These are phyloP conservation scores for Teratosphaeriaceae sp. DNA, from an alignment of 2,329 filamentous ascomycete species.

Conservation along the genomic window DNA sequence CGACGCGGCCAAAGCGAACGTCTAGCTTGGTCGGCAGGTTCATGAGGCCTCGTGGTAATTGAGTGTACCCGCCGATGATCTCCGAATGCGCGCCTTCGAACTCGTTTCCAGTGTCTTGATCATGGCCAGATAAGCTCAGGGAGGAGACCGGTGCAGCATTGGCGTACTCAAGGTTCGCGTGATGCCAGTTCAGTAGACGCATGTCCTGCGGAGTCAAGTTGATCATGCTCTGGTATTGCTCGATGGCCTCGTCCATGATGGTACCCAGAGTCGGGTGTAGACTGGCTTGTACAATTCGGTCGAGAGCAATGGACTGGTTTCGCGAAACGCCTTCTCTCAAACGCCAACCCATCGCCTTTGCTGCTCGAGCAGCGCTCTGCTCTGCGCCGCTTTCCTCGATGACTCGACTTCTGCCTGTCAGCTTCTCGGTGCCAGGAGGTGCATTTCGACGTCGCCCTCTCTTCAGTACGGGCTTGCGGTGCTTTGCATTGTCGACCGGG, in stretches of 20 bases:
- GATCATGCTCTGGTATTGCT: constrained; percentile 76
- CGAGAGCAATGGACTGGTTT: constrained; percentile 55
- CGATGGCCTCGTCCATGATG: constrained; percentile 87
- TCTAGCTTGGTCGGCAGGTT: constrained; percentile 70
- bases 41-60: constrained; percentile 80
- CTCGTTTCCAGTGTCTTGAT: constrained; percentile 95
- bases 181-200: constrained; percentile 92
- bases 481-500: constrained; percentile 21
- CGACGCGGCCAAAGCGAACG: constrained; percentile 64
- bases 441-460: constrained; percentile 35
- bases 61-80: constrained; percentile 88
- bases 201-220: constrained; percentile 81
- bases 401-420: constrained; percentile 67
- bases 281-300: constrained; percentile 56
- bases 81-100: constrained; percentile 94
- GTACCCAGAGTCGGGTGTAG: constrained; percentile 70
- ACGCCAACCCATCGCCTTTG: constrained; percentile 74
- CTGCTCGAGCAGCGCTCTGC: constrained; percentile 68
- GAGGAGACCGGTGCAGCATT: constrained; percentile 85
- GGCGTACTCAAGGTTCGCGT: constrained; percentile 96
- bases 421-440: constrained; percentile 48
- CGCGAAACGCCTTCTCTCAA: constrained; percentile 56
- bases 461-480: constrained; percentile 23
- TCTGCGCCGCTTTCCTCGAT: constrained; percentile 63
- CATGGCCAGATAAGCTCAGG: constrained; percentile 86